Evolutionary conservation across 2,329 filamentous ascomycete species (phyloP), one percentile per base, ranked within the genome.

Genomic region (Xylaria sp.): DNA sequence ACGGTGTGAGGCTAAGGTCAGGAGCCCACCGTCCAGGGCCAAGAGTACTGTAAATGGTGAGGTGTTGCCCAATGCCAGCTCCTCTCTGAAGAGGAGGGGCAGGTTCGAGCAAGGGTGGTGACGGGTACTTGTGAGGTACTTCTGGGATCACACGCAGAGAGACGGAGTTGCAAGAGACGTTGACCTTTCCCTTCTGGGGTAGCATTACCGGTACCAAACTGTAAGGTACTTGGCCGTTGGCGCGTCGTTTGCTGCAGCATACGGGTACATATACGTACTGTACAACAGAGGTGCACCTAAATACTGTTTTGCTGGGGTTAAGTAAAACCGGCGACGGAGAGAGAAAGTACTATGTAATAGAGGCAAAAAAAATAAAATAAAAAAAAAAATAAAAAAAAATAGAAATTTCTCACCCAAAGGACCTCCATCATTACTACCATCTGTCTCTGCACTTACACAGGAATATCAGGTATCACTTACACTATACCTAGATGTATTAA

Each of bases 71-170:
- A 31, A 31, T 28, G 37, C 50, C 50, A 42, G 15, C 45, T 17
- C 52, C 38, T 51, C 40, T 37, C 46, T 31, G 11, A 53, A 21
- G 42, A 53, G 53, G 61, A 63, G 57, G 61, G 57, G 61, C 57
- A 63, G 19, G 12, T 23, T 31, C 12, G 23, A 60, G 61, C 55
- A 19, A n/a, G 37, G 46, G 46, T 57, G 12, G 52, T 33, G 14
- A 47, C 28, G 4, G 53, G 19, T 46, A 35, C 19, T 12, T 46
- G 12, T 15, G 14, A 51, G 46, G 52, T 57, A 52, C 47, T 35
- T 15, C 5, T 8, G n/a, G 8, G n/a, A 33, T 33, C 14, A 23
- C 11, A 14, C 52, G n/a, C n/a, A n/a, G n/a, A 55, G 31, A 60
- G 56, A 61, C 58, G 57, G 56, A 56, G 49, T 14, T 23, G 35